Base-by-base conservation (phyloP, 768 basidiomycete genomes). In the Tylopilus plumbeoviolaceoides region DNA sequence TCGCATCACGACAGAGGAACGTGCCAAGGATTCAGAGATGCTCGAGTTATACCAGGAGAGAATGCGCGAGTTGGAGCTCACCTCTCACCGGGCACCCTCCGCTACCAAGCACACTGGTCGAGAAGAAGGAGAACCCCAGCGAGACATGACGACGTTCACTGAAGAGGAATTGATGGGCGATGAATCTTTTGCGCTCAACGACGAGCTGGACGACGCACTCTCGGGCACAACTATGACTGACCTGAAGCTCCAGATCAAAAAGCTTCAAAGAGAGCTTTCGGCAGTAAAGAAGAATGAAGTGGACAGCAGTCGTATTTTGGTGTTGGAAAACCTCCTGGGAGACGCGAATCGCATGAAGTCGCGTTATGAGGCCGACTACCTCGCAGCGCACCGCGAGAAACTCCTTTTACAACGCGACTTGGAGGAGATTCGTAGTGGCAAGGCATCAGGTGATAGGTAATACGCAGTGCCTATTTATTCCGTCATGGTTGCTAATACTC, bases 281-380 rank as follows among this genome's bases (percentile, higher is more conserved):
- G 79, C 82, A 6, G 78, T 87, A 30, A 78, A 78, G 68, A 84
- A 83, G 68, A 86, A 89, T 55, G 85, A 88, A 61, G 86, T 75
- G 7, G 91, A 93, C 63, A 77, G 84, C 7, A 89, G 87, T 55
- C 78, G 83, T 25, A 71, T 94, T 6, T 67, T 93, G 17, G 90
- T 95, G n/a, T 74, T 97, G 25, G 92, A 98, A 71, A 94, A 91
- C 63, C 72, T 95, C 50, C 73, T 98, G 50, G 91, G 93, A 47
- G 95, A 98, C 59, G 90, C 94, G 27, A 95, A 87, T 56, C 76
- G 89, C 57, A 87, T 90, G 84, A 95, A 95, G 75, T 76, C 81
- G 28, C 78, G 92, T 28, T 95, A 95, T 62, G 93, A 98, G 68
- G 73, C 76, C 18, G 93, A 97, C 63, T 97, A 94, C 66, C 75